These are phyloP conservation scores for Fusarium sp. DNA, from an alignment of 2,329 filamentous ascomycete species.

Conservation along the genomic window DNA sequence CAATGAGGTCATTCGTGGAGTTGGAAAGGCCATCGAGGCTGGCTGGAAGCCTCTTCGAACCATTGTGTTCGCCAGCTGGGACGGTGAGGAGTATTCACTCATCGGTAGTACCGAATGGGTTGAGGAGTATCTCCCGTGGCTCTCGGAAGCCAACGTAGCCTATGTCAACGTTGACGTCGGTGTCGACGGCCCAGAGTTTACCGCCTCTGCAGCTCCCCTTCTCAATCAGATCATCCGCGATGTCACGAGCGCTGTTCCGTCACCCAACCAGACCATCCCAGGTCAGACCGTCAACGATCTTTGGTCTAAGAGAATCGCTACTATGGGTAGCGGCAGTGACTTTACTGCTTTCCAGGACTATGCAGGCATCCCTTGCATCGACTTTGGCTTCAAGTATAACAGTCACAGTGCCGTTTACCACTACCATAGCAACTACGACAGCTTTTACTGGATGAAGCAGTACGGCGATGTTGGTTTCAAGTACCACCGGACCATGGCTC, in stretches of 20 bases:
- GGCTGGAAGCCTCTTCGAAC: constrained; percentile 76
- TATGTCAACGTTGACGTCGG: constrained; percentile 90
- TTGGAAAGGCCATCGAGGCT: constrained; percentile 74
- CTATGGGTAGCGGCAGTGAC: constrained; percentile 78
- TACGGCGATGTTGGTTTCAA: constrained; percentile 77
- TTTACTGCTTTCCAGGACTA: constrained; percentile 81
- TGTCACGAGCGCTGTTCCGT: constrained; percentile 70
- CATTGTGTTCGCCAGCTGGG: constrained; percentile 88
- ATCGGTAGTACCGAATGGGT: constrained; percentile 94
- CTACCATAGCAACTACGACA: constrained; percentile 94
- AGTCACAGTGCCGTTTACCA: constrained; percentile 71
- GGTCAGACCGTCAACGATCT: constrained; percentile 77
- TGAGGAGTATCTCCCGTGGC: constrained; percentile 87
- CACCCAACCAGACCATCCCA: constrained; percentile 79
- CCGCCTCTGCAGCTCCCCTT: constrained; percentile 75
- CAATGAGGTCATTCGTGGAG: constrained; percentile 81
- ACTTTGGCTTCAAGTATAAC: constrained; percentile 67
- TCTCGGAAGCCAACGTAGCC: constrained; percentile 76
- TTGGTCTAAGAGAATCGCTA: constrained; percentile 70
- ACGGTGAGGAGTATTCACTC: constrained; percentile 86
- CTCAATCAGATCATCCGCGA: constrained; percentile 79
- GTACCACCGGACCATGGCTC: constrained; percentile 74
- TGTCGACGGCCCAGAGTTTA: constrained; percentile 71
- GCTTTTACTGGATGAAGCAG: constrained; percentile 86
- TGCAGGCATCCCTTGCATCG: constrained; percentile 72